phyloP scores from a whole-genome alignment of 164 flowering plant species.

The Umbellularia californica region DNA sequence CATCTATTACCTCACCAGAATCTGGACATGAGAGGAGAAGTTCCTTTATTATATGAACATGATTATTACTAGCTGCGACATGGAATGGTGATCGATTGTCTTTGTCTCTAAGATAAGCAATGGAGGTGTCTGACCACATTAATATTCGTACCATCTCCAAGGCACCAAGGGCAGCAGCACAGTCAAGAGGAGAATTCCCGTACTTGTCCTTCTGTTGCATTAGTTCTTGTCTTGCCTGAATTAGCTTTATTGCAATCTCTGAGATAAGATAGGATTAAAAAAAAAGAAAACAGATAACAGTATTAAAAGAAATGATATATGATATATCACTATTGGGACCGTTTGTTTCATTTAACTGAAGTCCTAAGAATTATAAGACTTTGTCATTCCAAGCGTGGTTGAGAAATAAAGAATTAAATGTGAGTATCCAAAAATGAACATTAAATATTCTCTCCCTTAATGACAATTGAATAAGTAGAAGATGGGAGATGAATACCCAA shows the following conservation, averaged over 20 bases:
- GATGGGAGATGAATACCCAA: too few relatives aligned
- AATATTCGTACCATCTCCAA: neutral
- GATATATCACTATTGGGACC: too few relatives aligned
- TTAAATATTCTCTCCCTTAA: too few relatives aligned
- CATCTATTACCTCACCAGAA: neutral
- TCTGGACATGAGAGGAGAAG: neutral
- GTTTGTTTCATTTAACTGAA: too few relatives aligned
- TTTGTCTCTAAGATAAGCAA: neutral
- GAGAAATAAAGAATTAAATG: too few relatives aligned
- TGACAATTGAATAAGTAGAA: too few relatives aligned
- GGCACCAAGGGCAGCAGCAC: neutral
- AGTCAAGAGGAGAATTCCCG: constrained; percentile 6
- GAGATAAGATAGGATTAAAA: too few relatives aligned
- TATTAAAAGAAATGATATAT: too few relatives aligned
- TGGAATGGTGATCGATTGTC: constrained; percentile 2
- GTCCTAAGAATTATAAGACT: too few relatives aligned
- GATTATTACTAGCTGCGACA: constrained; percentile 1
- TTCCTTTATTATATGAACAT: neutral
- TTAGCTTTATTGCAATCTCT: neutral
- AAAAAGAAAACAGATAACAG: too few relatives aligned
- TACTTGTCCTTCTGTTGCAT: neutral
- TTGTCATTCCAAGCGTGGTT: too few relatives aligned
- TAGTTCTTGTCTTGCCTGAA: neutral
- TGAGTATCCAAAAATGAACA: too few relatives aligned
- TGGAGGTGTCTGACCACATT: neutral